phyloP scores from a whole-genome alignment of 139 green algal species.

The Dunaliella primolecta region DNA sequence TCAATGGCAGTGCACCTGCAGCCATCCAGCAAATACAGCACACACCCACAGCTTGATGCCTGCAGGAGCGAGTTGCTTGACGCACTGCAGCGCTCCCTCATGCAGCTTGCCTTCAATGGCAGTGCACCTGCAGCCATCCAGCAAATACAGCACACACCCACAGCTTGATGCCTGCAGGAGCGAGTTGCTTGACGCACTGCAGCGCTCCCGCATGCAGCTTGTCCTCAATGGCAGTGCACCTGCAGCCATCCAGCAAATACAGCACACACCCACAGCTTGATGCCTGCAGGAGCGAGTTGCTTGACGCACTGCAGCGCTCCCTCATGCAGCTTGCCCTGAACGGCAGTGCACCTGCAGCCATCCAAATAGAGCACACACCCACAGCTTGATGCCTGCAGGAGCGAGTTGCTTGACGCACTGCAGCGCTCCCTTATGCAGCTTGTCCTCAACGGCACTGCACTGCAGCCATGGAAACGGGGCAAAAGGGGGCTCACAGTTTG shows the following conservation, averaged over 20 bases:
- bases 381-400: slow-evolving; percentile 64
- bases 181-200: too few relatives aligned
- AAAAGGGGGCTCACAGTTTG: too few relatives aligned
- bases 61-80: slow-evolving; percentile 77
- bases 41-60: slow-evolving; percentile 92
- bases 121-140: too few relatives aligned
- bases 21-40: too few relatives aligned
- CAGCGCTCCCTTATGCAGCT: slow-evolving; percentile 89
- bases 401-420: slow-evolving; percentile 74
- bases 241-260: too few relatives aligned
- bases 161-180: too few relatives aligned
- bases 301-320: slow-evolving; percentile 90
- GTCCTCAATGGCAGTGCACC: too few relatives aligned
- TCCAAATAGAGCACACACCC: slow-evolving; percentile 33
- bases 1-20: slow-evolving; percentile 98
- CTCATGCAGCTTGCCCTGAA: slow-evolving; percentile 98
- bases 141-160: too few relatives aligned
- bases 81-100: slow-evolving; percentile 89
- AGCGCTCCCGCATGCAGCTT: too few relatives aligned
- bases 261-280: slow-evolving; percentile 94
- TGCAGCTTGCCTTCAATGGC: too few relatives aligned
- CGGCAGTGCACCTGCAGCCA: slow-evolving; percentile 74
- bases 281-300: slow-evolving; percentile 77
- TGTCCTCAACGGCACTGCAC: too few relatives aligned
- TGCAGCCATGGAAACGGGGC: too few relatives aligned